Evolutionary conservation across 345 rosid species (phyloP).

Genomic region (Camelina hispida): DNA sequence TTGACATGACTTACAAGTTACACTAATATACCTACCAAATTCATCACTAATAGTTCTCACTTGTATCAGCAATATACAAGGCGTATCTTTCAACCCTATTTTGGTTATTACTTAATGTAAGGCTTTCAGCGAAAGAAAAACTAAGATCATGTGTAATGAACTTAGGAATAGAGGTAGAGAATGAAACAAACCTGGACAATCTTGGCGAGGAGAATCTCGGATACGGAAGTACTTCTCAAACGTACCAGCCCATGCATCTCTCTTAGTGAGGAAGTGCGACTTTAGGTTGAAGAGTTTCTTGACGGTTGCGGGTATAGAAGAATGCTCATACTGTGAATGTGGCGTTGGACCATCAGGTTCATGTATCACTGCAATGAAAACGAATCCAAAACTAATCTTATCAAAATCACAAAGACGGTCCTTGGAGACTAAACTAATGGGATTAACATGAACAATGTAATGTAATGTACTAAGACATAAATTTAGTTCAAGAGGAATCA

Average conservation of each 20-base stretch:
- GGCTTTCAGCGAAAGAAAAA: neutral
- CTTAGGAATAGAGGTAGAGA: constrained; percentile 2
- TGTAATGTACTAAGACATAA: neutral
- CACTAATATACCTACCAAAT: neutral
- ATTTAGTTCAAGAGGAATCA: neutral
- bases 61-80: neutral
- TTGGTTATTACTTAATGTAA: neutral
- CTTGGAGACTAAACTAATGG: neutral
- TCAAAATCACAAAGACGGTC: neutral
- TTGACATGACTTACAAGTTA: neutral
- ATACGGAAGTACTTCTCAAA: constrained; percentile 75
- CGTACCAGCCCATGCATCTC: constrained; percentile 99
- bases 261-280: constrained; percentile 87
- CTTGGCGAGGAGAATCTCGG: constrained; percentile 83
- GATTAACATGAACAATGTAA: constrained; percentile 2
- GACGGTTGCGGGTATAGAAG: constrained; percentile 95
- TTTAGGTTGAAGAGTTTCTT: constrained; percentile 93
- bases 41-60: neutral
- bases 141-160: neutral
- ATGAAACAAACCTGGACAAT: constrained; percentile 85
- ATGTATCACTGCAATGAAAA: constrained; percentile 70
- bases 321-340: constrained; percentile 84
- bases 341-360: constrained; percentile 87
- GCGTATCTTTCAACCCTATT: neutral
- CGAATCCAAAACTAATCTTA: neutral